phyloP scores from a whole-genome alignment of 2,329 filamentous ascomycete species.

The Verticillium longisporum region DNA sequence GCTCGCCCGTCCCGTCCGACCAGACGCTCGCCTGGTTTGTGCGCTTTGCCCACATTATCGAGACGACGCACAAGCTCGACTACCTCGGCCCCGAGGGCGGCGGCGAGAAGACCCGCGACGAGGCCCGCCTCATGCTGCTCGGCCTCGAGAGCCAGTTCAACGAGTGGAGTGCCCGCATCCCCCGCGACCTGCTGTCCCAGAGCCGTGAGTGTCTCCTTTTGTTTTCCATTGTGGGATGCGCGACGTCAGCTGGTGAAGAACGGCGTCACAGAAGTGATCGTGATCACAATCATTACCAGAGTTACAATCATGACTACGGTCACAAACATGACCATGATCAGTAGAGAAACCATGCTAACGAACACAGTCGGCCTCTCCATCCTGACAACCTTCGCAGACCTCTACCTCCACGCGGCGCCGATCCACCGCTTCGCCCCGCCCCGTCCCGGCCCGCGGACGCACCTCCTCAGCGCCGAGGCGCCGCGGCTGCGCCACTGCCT shows the following conservation, averaged over 20 bases:
- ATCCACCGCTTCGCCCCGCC: slow-evolving; percentile 19
- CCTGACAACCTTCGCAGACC: slow-evolving; percentile 21
- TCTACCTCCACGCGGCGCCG: slow-evolving; percentile 31
- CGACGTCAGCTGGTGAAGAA: too few species aligned
- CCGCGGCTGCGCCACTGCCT: slow-evolving; percentile 15
- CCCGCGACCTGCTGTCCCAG: slow-evolving; percentile 20
- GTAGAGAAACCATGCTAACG: background rate
- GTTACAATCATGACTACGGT: too few species aligned
- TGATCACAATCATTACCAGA: too few species aligned
- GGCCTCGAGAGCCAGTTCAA: slow-evolving; percentile 39
- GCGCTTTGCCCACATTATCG: slow-evolving; percentile 31
- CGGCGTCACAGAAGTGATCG: too few species aligned
- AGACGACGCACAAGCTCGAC: slow-evolving; percentile 27
- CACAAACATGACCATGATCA: too few species aligned
- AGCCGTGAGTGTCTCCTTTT: slow-evolving; percentile 13
- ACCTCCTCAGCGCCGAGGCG: slow-evolving; percentile 11
- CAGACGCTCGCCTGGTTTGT: slow-evolving; percentile 34
- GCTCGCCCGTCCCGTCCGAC: slow-evolving; percentile 30
- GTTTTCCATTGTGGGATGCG: too few species aligned
- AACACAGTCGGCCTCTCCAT: slow-evolving; percentile 4
- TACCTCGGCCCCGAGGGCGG: slow-evolving; percentile 16
- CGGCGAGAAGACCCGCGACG: slow-evolving; percentile 20
- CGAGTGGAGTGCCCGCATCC: slow-evolving; percentile 32
- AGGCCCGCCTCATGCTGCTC: slow-evolving; percentile 33
- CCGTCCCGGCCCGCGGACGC: slow-evolving; percentile 4